These are phyloP conservation scores for Sporobolomyces roseus DNA, from an alignment of 768 basidiomycete species.

Conservation along the genomic window DNA sequence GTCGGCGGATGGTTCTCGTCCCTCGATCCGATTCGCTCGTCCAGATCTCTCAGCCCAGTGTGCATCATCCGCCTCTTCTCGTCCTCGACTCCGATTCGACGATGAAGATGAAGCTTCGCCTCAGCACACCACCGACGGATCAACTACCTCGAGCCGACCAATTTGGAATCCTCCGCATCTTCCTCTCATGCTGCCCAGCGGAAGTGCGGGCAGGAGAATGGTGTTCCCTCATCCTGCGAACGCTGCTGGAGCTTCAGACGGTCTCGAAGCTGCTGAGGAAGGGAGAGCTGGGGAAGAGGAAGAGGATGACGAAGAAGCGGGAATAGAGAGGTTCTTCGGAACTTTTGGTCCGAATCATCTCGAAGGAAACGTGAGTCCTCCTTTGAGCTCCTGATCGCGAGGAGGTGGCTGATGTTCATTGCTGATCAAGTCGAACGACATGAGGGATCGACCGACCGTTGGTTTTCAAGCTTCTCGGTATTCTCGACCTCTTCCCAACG, in stretches of 20 bases:
- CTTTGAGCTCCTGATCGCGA: no score
- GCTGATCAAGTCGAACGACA: no score
- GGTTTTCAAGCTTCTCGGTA: no score
- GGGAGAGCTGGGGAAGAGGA: not conserved
- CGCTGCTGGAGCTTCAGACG: conserved; percentile 2
- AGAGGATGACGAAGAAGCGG: not conserved
- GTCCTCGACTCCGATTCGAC: conserved; percentile 3
- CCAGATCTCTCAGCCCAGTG: not conserved
- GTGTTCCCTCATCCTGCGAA: conserved; percentile 23
- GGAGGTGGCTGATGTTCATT: no score
- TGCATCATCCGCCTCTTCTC: not conserved
- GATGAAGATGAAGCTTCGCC: not conserved
- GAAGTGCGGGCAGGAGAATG: conserved; percentile 23
- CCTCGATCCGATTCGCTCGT: conserved; percentile 3
- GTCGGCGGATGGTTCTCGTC: no score
- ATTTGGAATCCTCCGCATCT: not conserved
- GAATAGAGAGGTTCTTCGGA: not conserved
- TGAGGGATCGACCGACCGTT: no score
- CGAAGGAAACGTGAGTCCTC: not conserved
- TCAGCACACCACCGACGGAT: not conserved
- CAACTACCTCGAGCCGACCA: no score
- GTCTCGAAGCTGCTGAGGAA: not conserved
- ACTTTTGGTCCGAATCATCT: not conserved
- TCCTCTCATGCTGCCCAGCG: conserved; percentile 29
- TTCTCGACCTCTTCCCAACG: no score